Evolutionary conservation across 2,329 filamentous ascomycete genomes (phyloP), one percentile per base, ranked within the genome.

Genomic region (Neofusicoccum sp.): DNA sequence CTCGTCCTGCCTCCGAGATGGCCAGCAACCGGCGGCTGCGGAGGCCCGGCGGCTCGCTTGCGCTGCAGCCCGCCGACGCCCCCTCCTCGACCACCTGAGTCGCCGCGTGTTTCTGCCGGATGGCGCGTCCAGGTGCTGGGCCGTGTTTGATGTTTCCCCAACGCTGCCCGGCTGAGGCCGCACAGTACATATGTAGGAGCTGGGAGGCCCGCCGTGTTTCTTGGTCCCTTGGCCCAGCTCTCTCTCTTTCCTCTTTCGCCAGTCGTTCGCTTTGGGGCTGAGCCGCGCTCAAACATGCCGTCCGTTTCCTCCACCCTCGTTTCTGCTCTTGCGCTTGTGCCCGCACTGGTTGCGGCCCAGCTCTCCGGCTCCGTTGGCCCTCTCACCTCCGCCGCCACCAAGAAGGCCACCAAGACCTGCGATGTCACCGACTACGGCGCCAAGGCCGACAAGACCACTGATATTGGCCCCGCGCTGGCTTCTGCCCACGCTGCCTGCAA

Each of bases 381-480:
- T 30, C 62, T 67, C 43, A 74, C 73, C 14, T 65, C 49, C 11
- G 64, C 68, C 38, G 66, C 71, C 14, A 64, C 64, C 16, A 84
- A 84, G 67, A 73, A 70, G 43, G 74, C 74, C n/a, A 75, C 71
- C 48, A 81, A 81, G 65, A 78, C 77, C 9, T 84, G 82, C 71
- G 81, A 80, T 65, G 80, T 84, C 36, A 73, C 81, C 56, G 70
- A 79, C 62, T 84, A 84, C 65, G 82, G 82, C 11, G 82, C 75
- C 7, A 75, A 74, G 30, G 81, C 82, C 1, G 79, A 81, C 67
- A 79, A 79, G 62, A 72, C 73, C n/a, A 80, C 80, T 4, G 82
- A 85, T 65, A 68, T 85, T 26, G 79, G 81, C 0, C 71, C 78
- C 2, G 73, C 82, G 8, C 72, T 85, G 12, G 70, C 71, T 6